Evolutionary conservation across 441 rosid genomes (phyloP), one percentile per base, ranked within the genome.

Genomic region (Adansonia madagascariensis): DNA sequence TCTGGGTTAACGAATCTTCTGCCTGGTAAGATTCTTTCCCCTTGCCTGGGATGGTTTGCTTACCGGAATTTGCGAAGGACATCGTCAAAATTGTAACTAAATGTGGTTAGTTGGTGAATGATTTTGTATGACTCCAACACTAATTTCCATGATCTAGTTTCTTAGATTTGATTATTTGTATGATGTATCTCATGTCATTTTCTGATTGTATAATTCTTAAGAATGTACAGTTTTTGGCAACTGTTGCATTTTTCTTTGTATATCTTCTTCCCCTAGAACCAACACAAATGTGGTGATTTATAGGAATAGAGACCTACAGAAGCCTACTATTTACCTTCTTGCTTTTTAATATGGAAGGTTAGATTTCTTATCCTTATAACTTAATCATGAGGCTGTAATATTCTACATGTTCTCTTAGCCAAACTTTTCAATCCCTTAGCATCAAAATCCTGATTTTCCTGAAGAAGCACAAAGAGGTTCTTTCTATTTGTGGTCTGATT

Each of bases 221-320:
- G 17, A 76, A 44, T 84, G 87, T 82, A 77, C 52, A 82, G 83
- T 67, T 61, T 11, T 75, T 68, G n/a, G 75, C 44, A 4, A 73
- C 18, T 18, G 27, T 11, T 55, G 64, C 24, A 15, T 24, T 73
- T 68, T 31, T 60, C 14, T 20, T 64, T 64, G 57, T 22, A 47
- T 22, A 47, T 15, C 9, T 60, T 55, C 60, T 55, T 55, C 17
- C 20, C 60, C 22, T n/a, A 15, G 60, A 6, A 15, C 46, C 46
- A 63, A 63, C 71, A 68, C 2, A 47, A 6, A 68, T 22, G 55
- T 46, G 7, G 56, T 46, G 53, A 17, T 66, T 31, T 22, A 22
- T 60, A 22, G 64, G 6, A 60, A 60, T 22, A 61, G 6, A 27
- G 17, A 61, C 43, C 41, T 27, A 12, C 5, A 11, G 66, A 5